Percentiles rank a stretch among this genome's conserved stretches.
Conservation (phyloP, 176 grass and related monocot species). For the Oryza meyeriana region DNA sequence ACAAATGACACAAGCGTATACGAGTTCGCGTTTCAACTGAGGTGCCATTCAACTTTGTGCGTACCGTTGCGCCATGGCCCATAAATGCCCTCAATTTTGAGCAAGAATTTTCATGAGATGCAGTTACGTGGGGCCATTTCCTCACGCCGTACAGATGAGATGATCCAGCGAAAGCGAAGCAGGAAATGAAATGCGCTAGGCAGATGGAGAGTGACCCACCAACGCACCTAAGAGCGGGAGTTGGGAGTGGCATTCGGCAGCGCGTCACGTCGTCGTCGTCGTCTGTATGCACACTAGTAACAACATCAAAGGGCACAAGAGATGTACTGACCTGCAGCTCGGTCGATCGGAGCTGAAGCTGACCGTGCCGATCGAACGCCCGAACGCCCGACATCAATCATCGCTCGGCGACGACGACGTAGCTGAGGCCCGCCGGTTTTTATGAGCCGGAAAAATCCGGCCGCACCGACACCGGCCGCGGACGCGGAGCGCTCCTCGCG, state of each 20-base stretch:
- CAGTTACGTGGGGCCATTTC: neutral
- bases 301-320: neutral
- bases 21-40: neutral
- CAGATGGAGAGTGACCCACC: conserved; percentile 36
- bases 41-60: neutral
- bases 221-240: neutral
- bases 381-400: neutral
- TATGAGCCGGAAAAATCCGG: conserved; percentile 24
- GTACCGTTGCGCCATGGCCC: neutral
- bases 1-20: neutral
- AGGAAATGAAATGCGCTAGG: neutral
- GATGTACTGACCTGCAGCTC: neutral
- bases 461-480: conserved; percentile 19
- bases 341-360: neutral
- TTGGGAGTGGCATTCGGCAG: conserved; percentile 15
- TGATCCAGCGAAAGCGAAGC: neutral
- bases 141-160: neutral
- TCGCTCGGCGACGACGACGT: neutral
- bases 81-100: neutral
- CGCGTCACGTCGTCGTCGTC: conserved; percentile 16
- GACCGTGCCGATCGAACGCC: neutral
- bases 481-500: neutral
- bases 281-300: neutral
- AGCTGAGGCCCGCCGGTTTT: neutral
- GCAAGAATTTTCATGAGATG: neutral